Conservation (phyloP, 306 rosid genomes). For the Vigna angularis region DNA sequence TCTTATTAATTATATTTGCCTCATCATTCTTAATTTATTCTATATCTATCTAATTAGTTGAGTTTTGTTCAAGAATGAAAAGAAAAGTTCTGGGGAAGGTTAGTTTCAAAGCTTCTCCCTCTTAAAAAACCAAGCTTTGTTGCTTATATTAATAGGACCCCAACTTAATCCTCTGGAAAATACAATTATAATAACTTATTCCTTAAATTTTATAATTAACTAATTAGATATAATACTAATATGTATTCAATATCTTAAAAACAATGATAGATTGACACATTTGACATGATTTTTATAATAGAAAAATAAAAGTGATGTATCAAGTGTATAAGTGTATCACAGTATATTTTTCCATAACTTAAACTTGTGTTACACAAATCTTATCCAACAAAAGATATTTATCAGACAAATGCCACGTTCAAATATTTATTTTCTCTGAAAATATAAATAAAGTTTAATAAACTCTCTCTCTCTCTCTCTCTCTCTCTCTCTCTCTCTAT, state of each 20-base stretch:
- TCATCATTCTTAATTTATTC: neutral
- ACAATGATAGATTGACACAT: no score
- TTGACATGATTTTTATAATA: no score
- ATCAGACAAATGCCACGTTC: neutral
- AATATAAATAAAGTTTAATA: no score
- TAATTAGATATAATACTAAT: no score
- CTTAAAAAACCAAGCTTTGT: neutral
- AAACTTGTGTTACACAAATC: neutral
- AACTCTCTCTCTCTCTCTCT: no score
- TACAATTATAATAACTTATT: no score
- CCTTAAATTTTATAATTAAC: no score
- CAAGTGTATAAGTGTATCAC: no score
- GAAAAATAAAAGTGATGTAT: no score
- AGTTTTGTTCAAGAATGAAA: neutral
- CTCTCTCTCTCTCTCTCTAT: no score
- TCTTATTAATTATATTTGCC: neutral
- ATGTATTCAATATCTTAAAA: neutral
- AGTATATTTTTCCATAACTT: neutral
- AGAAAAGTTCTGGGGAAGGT: neutral
- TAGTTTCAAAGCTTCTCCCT: neutral
- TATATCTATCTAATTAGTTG: neutral
- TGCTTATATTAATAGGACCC: no score
- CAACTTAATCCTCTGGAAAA: no score
- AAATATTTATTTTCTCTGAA: neutral
- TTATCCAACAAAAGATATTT: neutral